These are phyloP conservation scores for Podaxis sp. DNA, from an alignment of 768 basidiomycete genomes.

Conservation along the genomic window DNA sequence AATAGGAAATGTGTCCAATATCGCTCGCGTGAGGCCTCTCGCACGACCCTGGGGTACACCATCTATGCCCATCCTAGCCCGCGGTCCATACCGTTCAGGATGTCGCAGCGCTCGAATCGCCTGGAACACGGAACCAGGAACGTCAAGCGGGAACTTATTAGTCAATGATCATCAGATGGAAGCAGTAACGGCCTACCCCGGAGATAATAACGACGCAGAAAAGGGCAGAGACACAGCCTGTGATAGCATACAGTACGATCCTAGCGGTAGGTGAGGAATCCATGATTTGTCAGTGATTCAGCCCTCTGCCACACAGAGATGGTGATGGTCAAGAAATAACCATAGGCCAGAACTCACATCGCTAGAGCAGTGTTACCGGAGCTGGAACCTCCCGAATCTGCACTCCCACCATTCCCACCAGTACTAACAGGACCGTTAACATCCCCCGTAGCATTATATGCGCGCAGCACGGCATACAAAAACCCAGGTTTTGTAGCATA, in stretches of 20 bases:
- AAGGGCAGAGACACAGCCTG: conserved; percentile 82
- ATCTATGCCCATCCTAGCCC: conserved; percentile 41
- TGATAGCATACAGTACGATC: conserved; percentile 86
- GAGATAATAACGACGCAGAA: conserved; percentile 85
- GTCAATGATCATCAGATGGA: background rate
- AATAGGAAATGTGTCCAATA: conserved; percentile 93
- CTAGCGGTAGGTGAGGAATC: conserved; percentile 30
- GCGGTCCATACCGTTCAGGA: conserved; percentile 90
- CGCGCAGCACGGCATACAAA: conserved; percentile 68
- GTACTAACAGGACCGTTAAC: conserved; percentile 24
- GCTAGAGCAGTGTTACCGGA: conserved; percentile 61
- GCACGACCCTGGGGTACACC: conserved; percentile 63
- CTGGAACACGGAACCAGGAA: conserved; percentile 30
- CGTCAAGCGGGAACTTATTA: conserved; percentile 13
- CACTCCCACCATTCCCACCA: conserved; percentile 22
- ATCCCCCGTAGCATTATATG: conserved; percentile 56
- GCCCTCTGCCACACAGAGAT: background rate
- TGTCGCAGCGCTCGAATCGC: conserved; percentile 82
- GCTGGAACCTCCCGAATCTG: conserved; percentile 19
- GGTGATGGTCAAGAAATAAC: conserved; percentile 5
- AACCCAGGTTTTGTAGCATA: conserved; percentile 54
- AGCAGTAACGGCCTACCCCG: conserved; percentile 53
- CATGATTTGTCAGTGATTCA: background rate
- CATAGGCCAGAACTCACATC: conserved; percentile 50
- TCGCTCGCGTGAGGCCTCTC: conserved; percentile 85